Conservation (phyloP, 1,139 yeast species). For the Casaregolazyma suthepensis region DNA sequence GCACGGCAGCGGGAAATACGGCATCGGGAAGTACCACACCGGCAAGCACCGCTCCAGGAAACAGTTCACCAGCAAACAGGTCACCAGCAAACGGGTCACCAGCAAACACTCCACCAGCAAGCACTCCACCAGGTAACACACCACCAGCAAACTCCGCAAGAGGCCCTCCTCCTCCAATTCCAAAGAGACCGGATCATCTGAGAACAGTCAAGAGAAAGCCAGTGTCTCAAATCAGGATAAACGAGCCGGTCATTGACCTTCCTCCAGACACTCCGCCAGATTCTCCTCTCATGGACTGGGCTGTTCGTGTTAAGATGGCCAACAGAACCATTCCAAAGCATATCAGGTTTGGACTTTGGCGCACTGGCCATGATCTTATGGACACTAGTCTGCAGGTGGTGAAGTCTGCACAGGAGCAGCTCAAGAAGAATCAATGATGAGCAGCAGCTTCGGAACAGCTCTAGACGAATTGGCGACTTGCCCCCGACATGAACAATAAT, state of each 20-base stretch:
- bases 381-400: constrained; percentile 18
- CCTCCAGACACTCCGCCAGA: constrained; percentile 8
- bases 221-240: neutral
- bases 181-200: constrained; percentile 20
- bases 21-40: too few species aligned
- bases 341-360: constrained; percentile 32
- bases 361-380: constrained; percentile 31
- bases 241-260: constrained; percentile 6
- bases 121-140: constrained; percentile 10
- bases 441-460: too few species aligned
- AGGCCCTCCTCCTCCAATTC: constrained; percentile 24
- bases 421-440: neutral
- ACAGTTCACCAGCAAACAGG: too few species aligned
- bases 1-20: too few species aligned
- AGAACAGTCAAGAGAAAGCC: constrained; percentile 6
- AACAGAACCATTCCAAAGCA: constrained; percentile 28
- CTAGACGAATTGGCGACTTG: neutral
- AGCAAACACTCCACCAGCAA: constrained; percentile 13
- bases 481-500: neutral
- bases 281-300: constrained; percentile 31
- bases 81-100: too few species aligned
- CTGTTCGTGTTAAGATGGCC: constrained; percentile 35
- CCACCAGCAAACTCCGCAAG: too few species aligned
- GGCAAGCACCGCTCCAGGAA: too few species aligned
- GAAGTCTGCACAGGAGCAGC: neutral